Conservation (phyloP, 2,329 filamentous ascomycete genomes). For the Exophiala dermatitidis region DNA sequence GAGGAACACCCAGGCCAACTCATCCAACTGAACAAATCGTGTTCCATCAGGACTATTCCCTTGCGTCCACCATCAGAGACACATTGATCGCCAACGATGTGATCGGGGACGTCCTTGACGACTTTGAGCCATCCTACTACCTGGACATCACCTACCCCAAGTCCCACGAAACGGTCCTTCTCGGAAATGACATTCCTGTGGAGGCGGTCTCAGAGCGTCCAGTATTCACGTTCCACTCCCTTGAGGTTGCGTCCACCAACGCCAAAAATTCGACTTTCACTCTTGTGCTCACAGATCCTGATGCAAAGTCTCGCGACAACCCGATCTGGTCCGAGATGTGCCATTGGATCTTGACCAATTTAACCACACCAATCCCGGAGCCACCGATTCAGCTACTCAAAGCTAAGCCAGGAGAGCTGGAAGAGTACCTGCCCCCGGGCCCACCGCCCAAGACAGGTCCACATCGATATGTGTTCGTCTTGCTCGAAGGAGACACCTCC, state of each 20-base stretch:
- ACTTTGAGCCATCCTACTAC: slow-evolving; percentile 50
- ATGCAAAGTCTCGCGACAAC: slow-evolving; percentile 49
- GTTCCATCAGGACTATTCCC: slow-evolving; percentile 8
- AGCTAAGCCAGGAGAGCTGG: slow-evolving; percentile 34
- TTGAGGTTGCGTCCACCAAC: slow-evolving; percentile 23
- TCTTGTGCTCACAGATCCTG: slow-evolving; percentile 50
- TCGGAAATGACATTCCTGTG: slow-evolving; percentile 50
- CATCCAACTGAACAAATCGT: slow-evolving; percentile 4
- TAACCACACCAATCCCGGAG: slow-evolving; percentile 21
- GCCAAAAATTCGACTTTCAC: slow-evolving; percentile 35
- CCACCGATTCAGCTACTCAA: slow-evolving; percentile 9
- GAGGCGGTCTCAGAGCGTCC: slow-evolving; percentile 39
- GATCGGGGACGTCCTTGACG: slow-evolving; percentile 47
- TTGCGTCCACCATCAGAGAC: slow-evolving; percentile 22
- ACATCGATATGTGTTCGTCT: slow-evolving; percentile 52
- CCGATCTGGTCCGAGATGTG: slow-evolving; percentile 53
- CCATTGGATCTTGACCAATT: slow-evolving; percentile 43
- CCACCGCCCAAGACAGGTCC: slow-evolving; percentile 51
- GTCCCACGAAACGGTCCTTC: slow-evolving; percentile 37
- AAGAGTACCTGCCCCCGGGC: slow-evolving; percentile 48
- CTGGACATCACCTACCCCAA: slow-evolving; percentile 45
- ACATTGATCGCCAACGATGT: slow-evolving; percentile 25
- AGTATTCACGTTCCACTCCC: slow-evolving; percentile 35
- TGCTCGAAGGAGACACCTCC: slow-evolving; percentile 39
- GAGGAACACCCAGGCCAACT: background rate